phyloP scores from a whole-genome alignment of 2,329 filamentous ascomycete species.

The Xylaria polymorpha region DNA sequence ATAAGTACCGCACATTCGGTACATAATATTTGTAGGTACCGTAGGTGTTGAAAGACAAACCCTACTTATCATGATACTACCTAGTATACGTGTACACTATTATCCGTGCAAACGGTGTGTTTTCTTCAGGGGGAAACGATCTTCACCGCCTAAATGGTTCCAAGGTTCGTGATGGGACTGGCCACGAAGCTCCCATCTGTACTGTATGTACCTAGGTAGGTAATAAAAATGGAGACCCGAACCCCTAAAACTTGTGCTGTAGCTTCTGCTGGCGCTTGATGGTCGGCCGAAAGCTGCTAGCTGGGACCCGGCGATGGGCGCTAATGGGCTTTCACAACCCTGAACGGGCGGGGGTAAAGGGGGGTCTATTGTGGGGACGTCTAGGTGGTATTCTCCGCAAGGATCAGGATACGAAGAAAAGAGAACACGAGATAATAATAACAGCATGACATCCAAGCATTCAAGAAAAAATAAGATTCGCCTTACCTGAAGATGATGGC shows the following conservation, averaged over 20 bases:
- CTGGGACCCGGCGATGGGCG: conserved; percentile 2
- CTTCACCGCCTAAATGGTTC: conserved; percentile 32
- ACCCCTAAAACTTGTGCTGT: conserved; percentile 15
- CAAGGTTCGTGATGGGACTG: too few species aligned
- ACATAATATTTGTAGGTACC: not conserved
- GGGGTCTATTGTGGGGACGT: conserved; percentile 20
- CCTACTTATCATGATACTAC: not conserved
- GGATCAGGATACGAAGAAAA: conserved; percentile 30
- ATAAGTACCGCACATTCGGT: conserved; percentile 10
- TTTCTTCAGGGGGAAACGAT: conserved; percentile 19
- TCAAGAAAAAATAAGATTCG: not conserved
- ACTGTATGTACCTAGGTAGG: too few species aligned
- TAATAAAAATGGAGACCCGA: conserved; percentile 9
- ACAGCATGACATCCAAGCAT: conserved; percentile 15
- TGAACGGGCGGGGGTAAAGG: conserved; percentile 16
- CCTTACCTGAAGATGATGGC: conserved; percentile 14
- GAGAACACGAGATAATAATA: conserved; percentile 32
- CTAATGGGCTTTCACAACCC: conserved; percentile 18
- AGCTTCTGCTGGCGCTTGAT: conserved; percentile 21
- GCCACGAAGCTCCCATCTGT: too few species aligned
- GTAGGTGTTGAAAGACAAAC: conserved; percentile 2
- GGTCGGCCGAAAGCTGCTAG: conserved; percentile 10
- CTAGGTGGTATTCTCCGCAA: conserved; percentile 3
- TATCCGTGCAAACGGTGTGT: conserved; percentile 20
- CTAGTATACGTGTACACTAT: not conserved